Evolutionary conservation across 2,329 filamentous ascomycete genomes (phyloP).

Genomic region (Nemania sp.): DNA sequence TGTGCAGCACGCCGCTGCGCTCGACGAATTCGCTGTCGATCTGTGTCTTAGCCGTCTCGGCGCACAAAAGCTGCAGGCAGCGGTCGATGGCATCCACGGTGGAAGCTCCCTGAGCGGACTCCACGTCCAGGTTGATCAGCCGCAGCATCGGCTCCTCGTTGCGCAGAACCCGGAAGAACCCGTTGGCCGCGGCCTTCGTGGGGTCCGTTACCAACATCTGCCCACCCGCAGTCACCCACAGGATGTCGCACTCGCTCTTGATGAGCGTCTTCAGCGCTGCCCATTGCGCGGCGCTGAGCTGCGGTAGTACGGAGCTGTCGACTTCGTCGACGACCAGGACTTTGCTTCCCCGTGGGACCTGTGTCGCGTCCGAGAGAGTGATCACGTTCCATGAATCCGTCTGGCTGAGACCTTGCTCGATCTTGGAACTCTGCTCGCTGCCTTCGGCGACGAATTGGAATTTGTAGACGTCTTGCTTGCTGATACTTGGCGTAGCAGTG

Average conservation of each 20-base stretch:
- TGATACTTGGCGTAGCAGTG: too few species aligned
- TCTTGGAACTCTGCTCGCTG: too few species aligned
- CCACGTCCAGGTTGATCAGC: neutral
- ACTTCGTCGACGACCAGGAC: too few species aligned
- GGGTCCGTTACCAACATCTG: neutral
- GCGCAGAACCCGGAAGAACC: neutral
- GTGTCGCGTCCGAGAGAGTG: too few species aligned
- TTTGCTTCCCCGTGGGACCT: too few species aligned
- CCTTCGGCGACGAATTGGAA: too few species aligned
- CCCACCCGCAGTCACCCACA: constrained; percentile 8
- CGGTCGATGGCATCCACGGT: neutral
- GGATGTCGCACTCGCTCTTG: neutral
- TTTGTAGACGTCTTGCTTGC: too few species aligned
- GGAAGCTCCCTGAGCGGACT: neutral
- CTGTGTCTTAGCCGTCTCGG: neutral
- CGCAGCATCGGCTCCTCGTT: neutral
- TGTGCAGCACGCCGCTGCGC: neutral
- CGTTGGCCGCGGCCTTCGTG: neutral
- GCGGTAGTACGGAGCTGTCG: neutral
- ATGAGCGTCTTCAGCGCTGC: too few species aligned
- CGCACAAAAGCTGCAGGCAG: neutral
- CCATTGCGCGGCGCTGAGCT: too few species aligned
- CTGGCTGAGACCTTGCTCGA: too few species aligned
- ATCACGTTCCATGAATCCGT: too few species aligned
- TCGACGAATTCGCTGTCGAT: constrained; percentile 1